Evolutionary conservation across 805 yeast species (phyloP), one percentile per base, ranked within the genome.

Genomic region (Lachancea cidri): DNA sequence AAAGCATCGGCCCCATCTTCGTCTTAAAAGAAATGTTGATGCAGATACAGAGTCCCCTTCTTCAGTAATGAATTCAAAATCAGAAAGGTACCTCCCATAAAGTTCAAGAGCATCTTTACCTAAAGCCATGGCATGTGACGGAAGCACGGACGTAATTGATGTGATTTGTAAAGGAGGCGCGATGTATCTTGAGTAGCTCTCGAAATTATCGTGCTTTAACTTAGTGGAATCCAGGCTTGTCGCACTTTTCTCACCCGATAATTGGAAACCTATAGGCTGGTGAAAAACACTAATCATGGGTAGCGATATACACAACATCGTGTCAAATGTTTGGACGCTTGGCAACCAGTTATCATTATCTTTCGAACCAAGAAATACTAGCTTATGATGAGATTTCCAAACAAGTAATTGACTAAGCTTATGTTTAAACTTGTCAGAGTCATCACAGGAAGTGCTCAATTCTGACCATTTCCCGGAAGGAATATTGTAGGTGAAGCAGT

Each of bases 311-410:
- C 77, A 68, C 2, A 76, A 59, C 54, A 79, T 54, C 32, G 64
- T 42, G 40, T 67, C 71, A 43, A 69, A 70, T 33, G 58, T 42
- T 68, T 75, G 70, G 56, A 78, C 59, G 2, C 67, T 57, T 5
- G 64, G 58, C n/a, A 48, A 36, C 35, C 41, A 41, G n/a, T 46
- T 47, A 13, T 57, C 59, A 29, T 55, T 55, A 17, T 46, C 43
- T 4, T 48, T 41, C 6, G 70, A 59, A 1, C 93, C 93, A 27
- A 84, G 52, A 20, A 82, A 59, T 1, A 81, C 64, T 1, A 81
- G 78, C 55, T 78, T 79, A 54, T 84, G 91, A 58, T 84, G 94
- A 1, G 89, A 81, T 24, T 73, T 73, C 94, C 94, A 84, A 1
- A 78, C 78, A 60, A 74, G 79, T 0, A 83, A 77, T 46, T 77